These are phyloP conservation scores for Coniophora puteana DNA, from an alignment of 1,284 basidiomycete genomes.

Conservation along the genomic window DNA sequence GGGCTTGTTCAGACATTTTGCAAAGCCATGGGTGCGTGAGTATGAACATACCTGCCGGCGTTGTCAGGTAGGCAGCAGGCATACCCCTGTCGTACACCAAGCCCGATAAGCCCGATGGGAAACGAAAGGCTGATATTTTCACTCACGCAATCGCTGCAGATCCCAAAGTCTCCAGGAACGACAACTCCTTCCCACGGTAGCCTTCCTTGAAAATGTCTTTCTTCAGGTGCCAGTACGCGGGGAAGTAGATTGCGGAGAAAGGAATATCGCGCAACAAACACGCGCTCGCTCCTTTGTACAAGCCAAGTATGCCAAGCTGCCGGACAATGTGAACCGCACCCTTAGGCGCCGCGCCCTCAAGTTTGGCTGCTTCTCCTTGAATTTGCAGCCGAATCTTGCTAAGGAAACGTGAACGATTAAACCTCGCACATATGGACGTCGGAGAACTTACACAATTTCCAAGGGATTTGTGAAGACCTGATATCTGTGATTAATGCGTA, in stretches of 20 bases:
- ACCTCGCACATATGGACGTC: background rate
- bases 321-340: constrained; percentile 93
- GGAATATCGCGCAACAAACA: constrained; percentile 93
- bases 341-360: constrained; percentile 72
- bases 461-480: constrained; percentile 95
- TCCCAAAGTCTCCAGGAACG: constrained; percentile 86
- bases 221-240: constrained; percentile 82
- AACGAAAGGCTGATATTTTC: too few relatives aligned
- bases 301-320: constrained; percentile 87
- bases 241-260: constrained; percentile 85
- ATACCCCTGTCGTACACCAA: constrained; percentile 64
- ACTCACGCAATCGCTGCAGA: constrained; percentile 81
- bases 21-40: constrained; percentile 11
- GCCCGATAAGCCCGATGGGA: constrained; percentile 15
- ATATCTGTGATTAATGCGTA: constrained; percentile 13
- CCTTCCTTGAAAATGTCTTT: constrained; percentile 95
- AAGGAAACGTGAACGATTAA: constrained; percentile 13
- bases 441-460: constrained; percentile 75
- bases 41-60: constrained; percentile 63
- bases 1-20: constrained; percentile 13
- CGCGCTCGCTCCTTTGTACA: constrained; percentile 89
- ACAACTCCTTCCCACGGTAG: constrained; percentile 90
- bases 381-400: constrained; percentile 97
- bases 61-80: constrained; percentile 89
- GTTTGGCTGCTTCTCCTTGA: constrained; percentile 91